Conservation (phyloP, 2,329 filamentous ascomycete species). For the Stromatinia cepivora region DNA sequence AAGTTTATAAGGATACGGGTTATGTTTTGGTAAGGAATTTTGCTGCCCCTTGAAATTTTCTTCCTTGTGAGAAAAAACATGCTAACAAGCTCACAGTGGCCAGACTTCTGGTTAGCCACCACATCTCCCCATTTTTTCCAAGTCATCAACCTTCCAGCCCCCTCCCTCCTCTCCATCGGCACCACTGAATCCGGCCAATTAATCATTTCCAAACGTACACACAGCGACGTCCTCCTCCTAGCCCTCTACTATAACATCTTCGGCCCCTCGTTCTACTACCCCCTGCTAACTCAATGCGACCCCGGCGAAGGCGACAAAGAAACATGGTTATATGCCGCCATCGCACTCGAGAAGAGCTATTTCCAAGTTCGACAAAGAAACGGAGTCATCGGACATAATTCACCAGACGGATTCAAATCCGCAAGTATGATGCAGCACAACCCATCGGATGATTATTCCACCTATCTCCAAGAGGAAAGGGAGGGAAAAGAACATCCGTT, state of each 20-base stretch:
- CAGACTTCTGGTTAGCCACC: constrained; percentile 49
- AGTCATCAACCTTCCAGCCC: constrained; percentile 36
- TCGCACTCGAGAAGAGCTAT: constrained; percentile 43
- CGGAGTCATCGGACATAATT: constrained; percentile 6
- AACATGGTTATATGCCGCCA: constrained; percentile 49
- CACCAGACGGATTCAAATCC: neutral
- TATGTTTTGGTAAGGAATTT: constrained; percentile 40
- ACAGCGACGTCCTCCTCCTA: constrained; percentile 47
- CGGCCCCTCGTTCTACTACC: constrained; percentile 49
- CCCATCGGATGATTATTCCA: constrained; percentile 11
- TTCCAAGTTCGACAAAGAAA: constrained; percentile 43
- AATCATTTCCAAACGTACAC: constrained; percentile 46
- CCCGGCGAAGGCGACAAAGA: constrained; percentile 53
- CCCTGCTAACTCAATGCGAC: constrained; percentile 46
- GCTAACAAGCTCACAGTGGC: constrained; percentile 41
- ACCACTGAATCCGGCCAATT: constrained; percentile 49
- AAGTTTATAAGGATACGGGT: constrained; percentile 46
- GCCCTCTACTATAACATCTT: constrained; percentile 52
- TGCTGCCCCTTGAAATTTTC: neutral
- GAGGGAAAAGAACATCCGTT: neutral
- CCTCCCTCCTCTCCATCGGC: constrained; percentile 35
- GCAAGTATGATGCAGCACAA: constrained; percentile 21
- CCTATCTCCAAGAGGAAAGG: neutral
- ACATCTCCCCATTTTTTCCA: constrained; percentile 44
- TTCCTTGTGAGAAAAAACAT: neutral